These are phyloP conservation scores for Leishmania amazonensis DNA, from an alignment of 208 protist species.

Conservation along the genomic window DNA sequence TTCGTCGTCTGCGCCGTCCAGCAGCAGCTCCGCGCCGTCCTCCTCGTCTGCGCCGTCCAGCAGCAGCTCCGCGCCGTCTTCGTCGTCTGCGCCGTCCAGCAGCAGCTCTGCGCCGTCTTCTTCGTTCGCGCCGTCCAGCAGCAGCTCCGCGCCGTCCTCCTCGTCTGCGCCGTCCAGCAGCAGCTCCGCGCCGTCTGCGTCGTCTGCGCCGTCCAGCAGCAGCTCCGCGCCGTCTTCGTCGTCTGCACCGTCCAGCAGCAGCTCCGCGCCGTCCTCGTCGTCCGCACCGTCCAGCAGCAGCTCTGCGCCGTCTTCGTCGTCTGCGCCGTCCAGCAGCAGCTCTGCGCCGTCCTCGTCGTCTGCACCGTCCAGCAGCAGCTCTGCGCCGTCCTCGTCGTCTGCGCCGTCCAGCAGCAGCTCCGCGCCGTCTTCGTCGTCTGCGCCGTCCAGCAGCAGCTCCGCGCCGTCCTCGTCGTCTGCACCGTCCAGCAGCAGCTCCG, in stretches of 20 bases:
- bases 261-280: neutral
- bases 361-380: neutral
- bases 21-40: neutral
- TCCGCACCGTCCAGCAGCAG: neutral
- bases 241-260: neutral
- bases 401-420: too few species aligned
- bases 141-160: neutral
- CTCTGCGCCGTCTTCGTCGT: too few species aligned
- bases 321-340: too few species aligned
- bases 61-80: neutral
- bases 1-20: neutral
- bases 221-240: neutral
- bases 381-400: too few species aligned
- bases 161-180: too few species aligned
- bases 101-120: neutral
- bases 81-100: constrained; percentile 1
- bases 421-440: too few species aligned
- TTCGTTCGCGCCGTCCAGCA: neutral
- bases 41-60: too few species aligned
- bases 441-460: neutral
- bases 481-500: neutral
- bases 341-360: neutral
- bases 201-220: too few species aligned
- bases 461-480: neutral
- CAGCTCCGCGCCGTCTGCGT: too few species aligned